phyloP scores from a whole-genome alignment of 179 eudicot genomes.

The Vitellaria paradoxa region DNA sequence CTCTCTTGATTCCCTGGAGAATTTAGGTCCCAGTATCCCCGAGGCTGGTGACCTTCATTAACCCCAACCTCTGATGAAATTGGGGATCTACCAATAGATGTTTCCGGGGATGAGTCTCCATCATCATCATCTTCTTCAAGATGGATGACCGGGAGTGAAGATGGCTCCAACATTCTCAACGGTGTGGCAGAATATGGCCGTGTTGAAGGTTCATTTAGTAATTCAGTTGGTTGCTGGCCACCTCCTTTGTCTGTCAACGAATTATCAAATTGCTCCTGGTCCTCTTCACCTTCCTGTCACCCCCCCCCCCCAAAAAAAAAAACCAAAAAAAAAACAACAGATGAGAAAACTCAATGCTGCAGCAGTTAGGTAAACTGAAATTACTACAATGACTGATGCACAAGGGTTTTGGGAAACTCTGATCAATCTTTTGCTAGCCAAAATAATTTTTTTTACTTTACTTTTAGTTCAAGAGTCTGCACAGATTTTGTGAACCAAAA shows the following conservation, averaged over 20 bases:
- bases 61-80: slow-evolving; percentile 1
- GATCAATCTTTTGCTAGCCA: neutral
- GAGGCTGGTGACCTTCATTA: neutral
- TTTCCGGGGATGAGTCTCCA: neutral
- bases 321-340: neutral
- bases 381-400: neutral
- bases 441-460: neutral
- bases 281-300: slow-evolving; percentile 44
- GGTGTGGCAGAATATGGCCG: slow-evolving; percentile 18
- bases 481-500: too few species aligned
- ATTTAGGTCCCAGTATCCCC: slow-evolving; percentile 2
- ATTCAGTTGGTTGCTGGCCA: slow-evolving; percentile 15
- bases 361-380: neutral
- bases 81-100: neutral
- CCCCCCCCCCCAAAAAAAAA: slow-evolving; percentile 7
- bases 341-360: neutral
- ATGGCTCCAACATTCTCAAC: neutral
- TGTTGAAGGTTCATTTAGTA: slow-evolving; percentile 13
- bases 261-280: slow-evolving; percentile 18
- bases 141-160: neutral
- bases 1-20: slow-evolving; percentile 1
- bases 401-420: neutral
- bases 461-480: too few species aligned
- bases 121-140: neutral
- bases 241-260: slow-evolving; percentile 19